Evolutionary conservation across 805 yeast species (phyloP).

Genomic region (Lachancea nothofagi): DNA sequence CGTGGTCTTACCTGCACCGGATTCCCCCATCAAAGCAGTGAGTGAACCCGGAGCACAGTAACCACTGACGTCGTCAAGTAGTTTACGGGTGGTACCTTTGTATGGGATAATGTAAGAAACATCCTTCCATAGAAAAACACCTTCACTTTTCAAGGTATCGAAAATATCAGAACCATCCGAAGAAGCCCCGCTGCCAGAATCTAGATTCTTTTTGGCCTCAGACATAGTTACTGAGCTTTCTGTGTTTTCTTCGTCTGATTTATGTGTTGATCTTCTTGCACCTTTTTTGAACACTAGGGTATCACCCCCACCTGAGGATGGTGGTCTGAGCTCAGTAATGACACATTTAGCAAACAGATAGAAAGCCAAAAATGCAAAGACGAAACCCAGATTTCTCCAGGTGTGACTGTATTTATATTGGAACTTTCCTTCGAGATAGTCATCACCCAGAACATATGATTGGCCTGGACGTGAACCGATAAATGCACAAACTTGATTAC

Average conservation of each 20-base stretch:
- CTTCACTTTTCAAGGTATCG: constrained; percentile 27
- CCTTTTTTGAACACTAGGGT: constrained; percentile 50
- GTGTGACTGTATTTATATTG: constrained; percentile 51
- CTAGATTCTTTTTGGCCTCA: constrained; percentile 8
- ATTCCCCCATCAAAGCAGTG: constrained; percentile 60
- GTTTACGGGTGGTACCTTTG: constrained; percentile 42
- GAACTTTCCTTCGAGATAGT: constrained; percentile 45
- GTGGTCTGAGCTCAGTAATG: constrained; percentile 23
- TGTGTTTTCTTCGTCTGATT: constrained; percentile 19
- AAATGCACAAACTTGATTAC: constrained; percentile 47
- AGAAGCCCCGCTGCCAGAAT: constrained; percentile 1
- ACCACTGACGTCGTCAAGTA: constrained; percentile 43
- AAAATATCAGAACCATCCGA: constrained; percentile 16
- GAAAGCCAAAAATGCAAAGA: constrained; percentile 40
- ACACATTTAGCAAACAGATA: constrained; percentile 19
- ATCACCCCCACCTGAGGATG: constrained; percentile 32
- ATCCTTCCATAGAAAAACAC: constrained; percentile 32
- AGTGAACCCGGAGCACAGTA: constrained; percentile 49
- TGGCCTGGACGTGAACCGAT: constrained; percentile 57
- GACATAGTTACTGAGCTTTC: constrained; percentile 10
- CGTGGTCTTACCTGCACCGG: constrained; percentile 63
- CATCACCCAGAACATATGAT: constrained; percentile 50
- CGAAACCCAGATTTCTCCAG: constrained; percentile 78
- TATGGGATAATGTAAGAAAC: constrained; percentile 33
- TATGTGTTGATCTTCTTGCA: constrained; percentile 25